Percentiles rank a stretch among this genome's conserved stretches.
Evolutionary conservation across 768 basidiomycete species (phyloP).

Genomic region (Postia placenta): DNA sequence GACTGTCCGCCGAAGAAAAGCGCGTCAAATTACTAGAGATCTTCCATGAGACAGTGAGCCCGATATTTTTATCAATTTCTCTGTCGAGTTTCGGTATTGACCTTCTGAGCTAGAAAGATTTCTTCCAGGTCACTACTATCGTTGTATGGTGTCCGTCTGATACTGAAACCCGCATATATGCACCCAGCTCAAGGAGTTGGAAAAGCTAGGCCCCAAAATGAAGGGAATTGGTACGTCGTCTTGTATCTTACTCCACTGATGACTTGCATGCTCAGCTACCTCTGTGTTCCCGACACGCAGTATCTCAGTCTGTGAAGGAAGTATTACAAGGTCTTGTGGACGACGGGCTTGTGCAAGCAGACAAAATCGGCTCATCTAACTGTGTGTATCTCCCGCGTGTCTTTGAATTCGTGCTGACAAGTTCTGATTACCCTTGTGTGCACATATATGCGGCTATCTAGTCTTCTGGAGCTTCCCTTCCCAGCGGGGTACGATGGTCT

Average conservation of each 20-base stretch:
- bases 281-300: conserved; percentile 31
- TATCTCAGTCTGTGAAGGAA: conserved; percentile 89
- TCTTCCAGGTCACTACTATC: conserved; percentile 49
- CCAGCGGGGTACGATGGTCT: conserved; percentile 72
- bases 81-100: no score
- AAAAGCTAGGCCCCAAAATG: conserved; percentile 82
- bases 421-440: conserved; percentile 5
- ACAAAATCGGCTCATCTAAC: conserved; percentile 94
- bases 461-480: conserved; percentile 98
- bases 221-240: conserved; percentile 75
- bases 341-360: conserved; percentile 77
- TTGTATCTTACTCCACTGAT: not conserved
- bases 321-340: conserved; percentile 83
- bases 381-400: conserved; percentile 46
- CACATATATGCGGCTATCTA: conserved; percentile 28
- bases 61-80: no score
- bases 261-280: no score
- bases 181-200: conserved; percentile 86
- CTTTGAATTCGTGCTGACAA: conserved; percentile 8
- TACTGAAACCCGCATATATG: not conserved
- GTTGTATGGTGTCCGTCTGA: not conserved
- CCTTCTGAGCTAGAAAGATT: conserved; percentile 77
- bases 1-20: conserved; percentile 88
- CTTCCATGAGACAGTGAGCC: conserved; percentile 82
- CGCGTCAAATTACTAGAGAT: conserved; percentile 84